Conservation (phyloP, 441 rosid species). For the Flueggea neowawraea region DNA sequence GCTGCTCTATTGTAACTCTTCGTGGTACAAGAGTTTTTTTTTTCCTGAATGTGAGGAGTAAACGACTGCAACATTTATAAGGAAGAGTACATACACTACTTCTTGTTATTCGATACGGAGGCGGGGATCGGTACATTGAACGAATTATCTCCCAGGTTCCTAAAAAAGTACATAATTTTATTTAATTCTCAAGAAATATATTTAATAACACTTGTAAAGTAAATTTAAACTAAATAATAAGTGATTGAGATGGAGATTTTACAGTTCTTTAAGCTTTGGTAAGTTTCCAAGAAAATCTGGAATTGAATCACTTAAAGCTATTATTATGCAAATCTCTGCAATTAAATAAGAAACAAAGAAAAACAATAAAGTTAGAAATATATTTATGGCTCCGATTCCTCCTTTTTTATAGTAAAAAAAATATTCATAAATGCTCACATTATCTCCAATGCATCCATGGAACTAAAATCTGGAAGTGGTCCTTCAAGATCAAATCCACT, state of each 20-base stretch:
- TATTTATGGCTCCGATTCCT: no score
- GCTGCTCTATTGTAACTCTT: no score
- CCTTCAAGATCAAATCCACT: slow-evolving; percentile 27
- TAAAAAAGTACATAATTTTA: neutral
- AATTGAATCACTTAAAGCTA: slow-evolving; percentile 24
- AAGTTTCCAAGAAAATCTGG: slow-evolving; percentile 33
- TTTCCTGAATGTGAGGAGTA: no score
- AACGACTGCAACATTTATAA: no score
- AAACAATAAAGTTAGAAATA: neutral
- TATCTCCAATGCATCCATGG: slow-evolving; percentile 32
- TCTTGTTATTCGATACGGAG: slow-evolving; percentile 21
- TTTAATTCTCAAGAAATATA: neutral
- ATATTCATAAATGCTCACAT: slow-evolving; percentile 21
- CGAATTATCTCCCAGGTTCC: slow-evolving; percentile 27
- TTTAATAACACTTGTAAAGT: neutral
- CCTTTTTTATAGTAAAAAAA: no score
- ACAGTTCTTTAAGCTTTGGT: slow-evolving; percentile 28
- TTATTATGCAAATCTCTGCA: slow-evolving; percentile 34
- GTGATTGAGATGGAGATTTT: neutral
- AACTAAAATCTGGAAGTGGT: slow-evolving; percentile 37
- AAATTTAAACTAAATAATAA: no score
- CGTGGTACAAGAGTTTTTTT: no score
- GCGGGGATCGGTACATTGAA: slow-evolving; percentile 27
- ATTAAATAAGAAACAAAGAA: neutral
- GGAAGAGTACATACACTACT: slow-evolving; percentile 14